Percentiles rank a stretch among this genome's conserved stretches.
phyloP scores from a whole-genome alignment of 2,329 filamentous ascomycete species.

The Emmonsia crescens region DNA sequence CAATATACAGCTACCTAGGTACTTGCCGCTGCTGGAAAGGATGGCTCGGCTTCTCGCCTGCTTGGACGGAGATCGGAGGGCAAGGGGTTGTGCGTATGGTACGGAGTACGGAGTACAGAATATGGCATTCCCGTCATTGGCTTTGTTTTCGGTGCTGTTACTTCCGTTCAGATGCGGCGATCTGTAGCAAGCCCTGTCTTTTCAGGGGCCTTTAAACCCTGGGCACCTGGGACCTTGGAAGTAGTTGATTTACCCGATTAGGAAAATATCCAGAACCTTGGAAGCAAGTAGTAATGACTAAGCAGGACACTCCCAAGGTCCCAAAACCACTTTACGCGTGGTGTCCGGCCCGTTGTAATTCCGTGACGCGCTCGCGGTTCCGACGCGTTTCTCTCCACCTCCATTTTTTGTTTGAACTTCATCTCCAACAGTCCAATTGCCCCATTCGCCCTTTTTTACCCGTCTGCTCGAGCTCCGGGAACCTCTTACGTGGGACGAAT shows the following conservation, averaged over 20 bases:
- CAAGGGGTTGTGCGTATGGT: too few species aligned
- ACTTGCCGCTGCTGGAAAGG: too few species aligned
- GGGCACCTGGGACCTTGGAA: too few species aligned
- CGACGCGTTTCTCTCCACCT: slow-evolving; percentile 1
- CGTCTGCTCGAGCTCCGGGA: neutral
- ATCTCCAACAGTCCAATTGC: slow-evolving; percentile 15
- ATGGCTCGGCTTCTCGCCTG: too few species aligned
- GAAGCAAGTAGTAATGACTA: neutral
- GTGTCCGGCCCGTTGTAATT: neutral
- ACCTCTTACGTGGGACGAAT: neutral
- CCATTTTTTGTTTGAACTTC: neutral
- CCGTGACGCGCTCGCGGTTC: neutral
- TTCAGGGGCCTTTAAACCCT: neutral
- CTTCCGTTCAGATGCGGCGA: too few species aligned
- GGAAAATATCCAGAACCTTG: too few species aligned
- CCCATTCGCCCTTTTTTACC: slow-evolving; percentile 5
- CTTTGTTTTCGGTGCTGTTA: too few species aligned
- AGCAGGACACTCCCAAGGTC: neutral
- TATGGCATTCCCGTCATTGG: too few species aligned
- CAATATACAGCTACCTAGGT: too few species aligned
- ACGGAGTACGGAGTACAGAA: too few species aligned
- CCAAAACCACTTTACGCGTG: slow-evolving; percentile 8
- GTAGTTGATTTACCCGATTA: neutral
- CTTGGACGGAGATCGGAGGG: too few species aligned
- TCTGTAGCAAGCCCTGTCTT: too few species aligned